Evolutionary conservation across 805 yeast species (phyloP).

Genomic region (Barnettozyma pratensis): DNA sequence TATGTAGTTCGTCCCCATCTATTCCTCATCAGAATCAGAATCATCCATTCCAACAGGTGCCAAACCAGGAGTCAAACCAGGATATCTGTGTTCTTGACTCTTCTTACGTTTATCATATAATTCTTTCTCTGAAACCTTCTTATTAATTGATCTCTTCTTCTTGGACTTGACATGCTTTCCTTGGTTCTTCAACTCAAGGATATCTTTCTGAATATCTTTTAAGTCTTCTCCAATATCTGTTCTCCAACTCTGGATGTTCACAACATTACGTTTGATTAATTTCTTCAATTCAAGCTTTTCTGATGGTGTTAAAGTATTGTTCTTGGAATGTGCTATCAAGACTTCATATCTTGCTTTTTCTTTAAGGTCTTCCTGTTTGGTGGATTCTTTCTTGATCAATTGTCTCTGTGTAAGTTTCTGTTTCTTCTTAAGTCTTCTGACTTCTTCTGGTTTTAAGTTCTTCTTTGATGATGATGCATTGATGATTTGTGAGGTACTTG

Average conservation of each 20-base stretch:
- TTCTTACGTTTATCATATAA: constrained; percentile 25
- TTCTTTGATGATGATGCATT: constrained; percentile 29
- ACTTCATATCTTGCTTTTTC: constrained; percentile 30
- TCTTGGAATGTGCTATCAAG: constrained; percentile 28
- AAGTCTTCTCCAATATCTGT: constrained; percentile 37
- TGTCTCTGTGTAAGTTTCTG: constrained; percentile 28
- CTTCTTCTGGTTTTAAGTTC: constrained; percentile 30
- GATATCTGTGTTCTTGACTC: constrained; percentile 27
- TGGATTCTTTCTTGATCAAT: constrained; percentile 15
- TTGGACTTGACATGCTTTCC: constrained; percentile 26
- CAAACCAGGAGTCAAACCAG: constrained; percentile 80
- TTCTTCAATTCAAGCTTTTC: constrained; percentile 32
- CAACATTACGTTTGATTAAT: constrained; percentile 32
- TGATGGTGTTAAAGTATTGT: constrained; percentile 27
- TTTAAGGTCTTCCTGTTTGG: constrained; percentile 22
- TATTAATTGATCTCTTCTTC: constrained; percentile 19
- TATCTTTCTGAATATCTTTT: constrained; percentile 35
- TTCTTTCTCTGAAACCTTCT: constrained; percentile 26
- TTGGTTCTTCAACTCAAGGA: constrained; percentile 36
- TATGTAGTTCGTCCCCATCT: background rate
- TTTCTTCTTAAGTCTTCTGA: constrained; percentile 30
- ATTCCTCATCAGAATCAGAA: constrained; percentile 37
- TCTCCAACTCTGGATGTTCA: constrained; percentile 38
- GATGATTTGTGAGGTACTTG: constrained; percentile 31
- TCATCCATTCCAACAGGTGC: constrained; percentile 73